Base-by-base conservation (phyloP, 257 asterid species). In the Solanum ossicruentum region DNA sequence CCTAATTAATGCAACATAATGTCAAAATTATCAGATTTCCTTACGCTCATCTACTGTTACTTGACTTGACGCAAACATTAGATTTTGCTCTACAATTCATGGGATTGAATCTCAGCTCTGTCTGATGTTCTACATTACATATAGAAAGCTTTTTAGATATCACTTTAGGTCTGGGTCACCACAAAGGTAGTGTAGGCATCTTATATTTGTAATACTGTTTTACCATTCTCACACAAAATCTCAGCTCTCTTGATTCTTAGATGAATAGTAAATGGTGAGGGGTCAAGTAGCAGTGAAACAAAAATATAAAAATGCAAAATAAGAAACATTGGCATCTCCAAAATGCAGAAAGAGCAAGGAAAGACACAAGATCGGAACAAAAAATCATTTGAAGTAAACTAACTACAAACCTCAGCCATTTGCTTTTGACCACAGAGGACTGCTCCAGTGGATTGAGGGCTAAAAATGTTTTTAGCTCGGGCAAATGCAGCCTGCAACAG, bases 341-440 rank as follows among this genome's bases (percentile, higher is more conserved):
- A 16, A 78, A 78, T 78, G 28, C 47, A 78, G 23, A 78, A 52
- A 78, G 65, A 78, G 63, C 63, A 77, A 16, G 65, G 82, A 51
- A 77, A 69, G 23, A 81, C 12, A 16, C 6, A 17, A n/a, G 9
- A 75, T 15, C 54, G 55, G 17, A 57, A 36, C 20, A 47, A 6
- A 61, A 65, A 77, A 82, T 78, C 82, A 23, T 26, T 15, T 36
- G 18, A 82, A 70, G 67, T 51, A 26, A 43, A 77, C 82, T 5
- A 66, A 84, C 21, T 73, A 87, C 90, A 70, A 88, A 94, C 99
- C 98, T 96, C 98, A 65, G 98, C 89, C 99, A 96, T 96, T 83
- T 90, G 93, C 84, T 90, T 94, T 78, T 91, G 96, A 85, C 99
- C 99, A 89, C 98, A 96, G 32, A 96, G 98, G 88, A 96, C 94